These are phyloP conservation scores for Colletotrichum graminicola DNA, from an alignment of 2,329 filamentous ascomycete species.

Conservation along the genomic window DNA sequence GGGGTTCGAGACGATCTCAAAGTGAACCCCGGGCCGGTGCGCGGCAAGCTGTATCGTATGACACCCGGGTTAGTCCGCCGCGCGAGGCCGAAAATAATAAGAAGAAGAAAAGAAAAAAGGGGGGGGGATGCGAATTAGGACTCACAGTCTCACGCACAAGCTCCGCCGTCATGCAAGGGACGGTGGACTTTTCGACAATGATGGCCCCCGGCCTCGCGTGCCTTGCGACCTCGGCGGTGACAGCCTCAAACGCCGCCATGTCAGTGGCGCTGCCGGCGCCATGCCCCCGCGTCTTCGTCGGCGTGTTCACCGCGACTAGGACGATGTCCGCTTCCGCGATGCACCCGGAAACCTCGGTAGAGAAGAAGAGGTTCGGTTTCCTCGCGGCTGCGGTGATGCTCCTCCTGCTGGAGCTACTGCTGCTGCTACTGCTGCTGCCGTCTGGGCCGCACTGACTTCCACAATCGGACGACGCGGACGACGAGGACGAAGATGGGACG, in stretches of 20 bases:
- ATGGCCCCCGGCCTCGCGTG: slow-evolving; percentile 77
- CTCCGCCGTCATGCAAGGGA: slow-evolving; percentile 80
- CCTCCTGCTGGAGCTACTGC: slow-evolving; percentile 28
- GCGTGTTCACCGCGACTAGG: slow-evolving; percentile 83
- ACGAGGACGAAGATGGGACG: slow-evolving; percentile 45
- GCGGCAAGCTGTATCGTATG: slow-evolving; percentile 60
- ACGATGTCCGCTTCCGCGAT: slow-evolving; percentile 79
- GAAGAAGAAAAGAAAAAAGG: background rate
- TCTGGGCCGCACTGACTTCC: slow-evolving; percentile 47
- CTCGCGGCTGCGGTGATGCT: slow-evolving; percentile 56
- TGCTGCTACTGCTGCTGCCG: slow-evolving; percentile 22
- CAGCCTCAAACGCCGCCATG: slow-evolving; percentile 78
- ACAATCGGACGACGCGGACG: slow-evolving; percentile 49
- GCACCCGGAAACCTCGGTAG: slow-evolving; percentile 71
- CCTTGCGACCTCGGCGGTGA: slow-evolving; percentile 74
- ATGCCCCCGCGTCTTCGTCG: slow-evolving; percentile 77
- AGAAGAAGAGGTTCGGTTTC: slow-evolving; percentile 79
- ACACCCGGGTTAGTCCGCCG: background rate
- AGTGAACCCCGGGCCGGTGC: slow-evolving; percentile 72
- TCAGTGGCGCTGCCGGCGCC: slow-evolving; percentile 80
- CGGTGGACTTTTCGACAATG: slow-evolving; percentile 85
- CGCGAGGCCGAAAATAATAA: background rate
- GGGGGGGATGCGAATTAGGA: slow-evolving; percentile 9
- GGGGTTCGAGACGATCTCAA: slow-evolving; percentile 84
- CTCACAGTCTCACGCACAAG: slow-evolving; percentile 75